Conservation (phyloP, 1,139 yeast species). For the Saccharomyces pastorianus region DNA sequence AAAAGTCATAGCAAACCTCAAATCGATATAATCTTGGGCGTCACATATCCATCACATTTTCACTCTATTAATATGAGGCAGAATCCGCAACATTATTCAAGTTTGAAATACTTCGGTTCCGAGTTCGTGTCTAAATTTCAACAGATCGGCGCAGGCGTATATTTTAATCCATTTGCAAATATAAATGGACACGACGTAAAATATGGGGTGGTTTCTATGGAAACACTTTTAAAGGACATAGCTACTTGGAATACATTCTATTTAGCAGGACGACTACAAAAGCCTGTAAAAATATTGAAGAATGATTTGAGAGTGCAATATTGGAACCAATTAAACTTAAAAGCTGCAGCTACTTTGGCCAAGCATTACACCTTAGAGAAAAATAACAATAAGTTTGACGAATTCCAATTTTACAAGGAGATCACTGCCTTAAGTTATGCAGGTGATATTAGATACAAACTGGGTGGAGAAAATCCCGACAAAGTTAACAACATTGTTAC, state of each 20-base stretch:
- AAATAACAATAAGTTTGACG: constrained; percentile 42
- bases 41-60: constrained; percentile 63
- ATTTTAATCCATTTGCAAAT: constrained; percentile 82
- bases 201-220: constrained; percentile 74
- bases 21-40: constrained; percentile 82
- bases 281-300: constrained; percentile 75
- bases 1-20: constrained; percentile 47
- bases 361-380: constrained; percentile 42
- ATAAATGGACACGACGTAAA: constrained; percentile 60
- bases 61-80: constrained; percentile 63
- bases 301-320: constrained; percentile 54
- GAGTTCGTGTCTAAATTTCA: constrained; percentile 52
- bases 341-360: constrained; percentile 73
- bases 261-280: constrained; percentile 87
- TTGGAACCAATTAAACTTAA: constrained; percentile 67
- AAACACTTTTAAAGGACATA: constrained; percentile 56
- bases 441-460: constrained; percentile 82
- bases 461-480: constrained; percentile 89
- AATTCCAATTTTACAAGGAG: constrained; percentile 59
- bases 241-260: constrained; percentile 79
- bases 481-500: constrained; percentile 78
- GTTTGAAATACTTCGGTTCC: constrained; percentile 53
- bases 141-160: constrained; percentile 80
- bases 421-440: constrained; percentile 76
- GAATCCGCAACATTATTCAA: constrained; percentile 69